phyloP scores from a whole-genome alignment of 768 basidiomycete species.

The Cystobasidium onofrii region DNA sequence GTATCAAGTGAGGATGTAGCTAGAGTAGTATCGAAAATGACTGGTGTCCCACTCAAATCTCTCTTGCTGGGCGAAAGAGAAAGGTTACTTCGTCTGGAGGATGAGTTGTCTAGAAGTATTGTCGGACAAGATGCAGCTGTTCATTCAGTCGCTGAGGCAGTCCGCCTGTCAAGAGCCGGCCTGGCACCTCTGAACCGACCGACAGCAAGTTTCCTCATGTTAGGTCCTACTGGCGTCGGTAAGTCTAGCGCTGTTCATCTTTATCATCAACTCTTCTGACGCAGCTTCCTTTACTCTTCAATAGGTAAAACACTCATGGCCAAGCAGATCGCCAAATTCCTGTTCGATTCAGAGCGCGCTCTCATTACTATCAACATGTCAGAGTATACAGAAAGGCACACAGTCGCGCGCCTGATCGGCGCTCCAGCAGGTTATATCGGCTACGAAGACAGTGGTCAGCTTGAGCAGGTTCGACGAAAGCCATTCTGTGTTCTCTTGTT shows the following conservation, averaged over 20 bases:
- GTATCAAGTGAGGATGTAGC: constrained; percentile 65
- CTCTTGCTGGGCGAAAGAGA: constrained; percentile 55
- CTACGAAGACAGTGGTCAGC: constrained; percentile 52
- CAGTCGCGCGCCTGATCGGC: constrained; percentile 80
- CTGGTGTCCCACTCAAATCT: constrained; percentile 43
- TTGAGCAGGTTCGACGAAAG: constrained; percentile 37
- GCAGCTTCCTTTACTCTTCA: constrained; percentile 61
- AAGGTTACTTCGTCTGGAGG: constrained; percentile 79
- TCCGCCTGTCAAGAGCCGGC: constrained; percentile 85
- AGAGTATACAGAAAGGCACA: constrained; percentile 82
- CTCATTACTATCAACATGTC: constrained; percentile 82
- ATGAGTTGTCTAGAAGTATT: constrained; percentile 61
- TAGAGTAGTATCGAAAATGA: constrained; percentile 92
- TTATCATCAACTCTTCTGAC: constrained; percentile 65
- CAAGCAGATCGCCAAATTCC: constrained; percentile 76
- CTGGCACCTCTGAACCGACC: constrained; percentile 74
- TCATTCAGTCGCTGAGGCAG: constrained; percentile 73
- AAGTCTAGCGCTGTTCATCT: neutral
- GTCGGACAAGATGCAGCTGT: constrained; percentile 88
- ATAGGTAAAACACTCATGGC: constrained; percentile 63
- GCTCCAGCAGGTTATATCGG: constrained; percentile 90
- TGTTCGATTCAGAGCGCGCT: constrained; percentile 88
- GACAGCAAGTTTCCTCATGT: neutral
- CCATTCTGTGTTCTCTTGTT: constrained; percentile 47
- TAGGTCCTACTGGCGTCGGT: constrained; percentile 4